phyloP scores from a whole-genome alignment of 2,329 filamentous ascomycete species.

The Talaromyces sp. region DNA sequence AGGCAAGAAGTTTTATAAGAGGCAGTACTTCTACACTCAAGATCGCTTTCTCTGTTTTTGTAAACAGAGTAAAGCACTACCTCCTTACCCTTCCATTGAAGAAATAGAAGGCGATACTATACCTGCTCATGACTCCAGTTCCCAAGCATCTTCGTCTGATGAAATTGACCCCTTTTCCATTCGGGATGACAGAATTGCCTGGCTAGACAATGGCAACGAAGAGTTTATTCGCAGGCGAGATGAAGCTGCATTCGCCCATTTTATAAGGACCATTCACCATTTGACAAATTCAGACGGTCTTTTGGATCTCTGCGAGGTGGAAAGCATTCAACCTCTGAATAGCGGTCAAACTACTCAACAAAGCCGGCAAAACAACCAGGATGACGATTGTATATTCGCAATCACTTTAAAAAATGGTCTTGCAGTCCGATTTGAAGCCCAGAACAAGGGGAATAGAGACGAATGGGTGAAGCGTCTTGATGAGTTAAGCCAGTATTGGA shows the following conservation, averaged over 20 bases:
- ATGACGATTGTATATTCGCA: conserved; percentile 57
- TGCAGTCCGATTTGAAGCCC: conserved; percentile 56
- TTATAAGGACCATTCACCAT: conserved; percentile 53
- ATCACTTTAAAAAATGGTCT: conserved; percentile 57
- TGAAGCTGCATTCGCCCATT: conserved; percentile 54
- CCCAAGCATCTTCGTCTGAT: conserved; percentile 56
- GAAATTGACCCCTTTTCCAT: conserved; percentile 58
- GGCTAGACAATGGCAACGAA: conserved; percentile 47
- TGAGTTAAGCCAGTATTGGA: conserved; percentile 58
- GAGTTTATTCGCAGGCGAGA: conserved; percentile 49
- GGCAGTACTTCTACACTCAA: conserved; percentile 60
- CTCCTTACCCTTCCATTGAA: conserved; percentile 55
- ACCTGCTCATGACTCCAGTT: conserved; percentile 50
- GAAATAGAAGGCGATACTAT: conserved; percentile 40
- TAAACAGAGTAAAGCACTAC: conserved; percentile 53
- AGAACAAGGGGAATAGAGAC: conserved; percentile 51
- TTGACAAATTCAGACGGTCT: conserved; percentile 58
- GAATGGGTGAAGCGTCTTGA: conserved; percentile 58
- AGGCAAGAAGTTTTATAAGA: conserved; percentile 59
- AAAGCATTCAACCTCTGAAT: conserved; percentile 46
- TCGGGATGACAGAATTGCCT: conserved; percentile 49
- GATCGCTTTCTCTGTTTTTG: conserved; percentile 60
- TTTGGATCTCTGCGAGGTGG: conserved; percentile 56
- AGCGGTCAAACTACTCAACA: background rate
- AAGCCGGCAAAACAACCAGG: conserved; percentile 48